Conservation (phyloP, 768 basidiomycete species). For the Rickenella mellea region DNA sequence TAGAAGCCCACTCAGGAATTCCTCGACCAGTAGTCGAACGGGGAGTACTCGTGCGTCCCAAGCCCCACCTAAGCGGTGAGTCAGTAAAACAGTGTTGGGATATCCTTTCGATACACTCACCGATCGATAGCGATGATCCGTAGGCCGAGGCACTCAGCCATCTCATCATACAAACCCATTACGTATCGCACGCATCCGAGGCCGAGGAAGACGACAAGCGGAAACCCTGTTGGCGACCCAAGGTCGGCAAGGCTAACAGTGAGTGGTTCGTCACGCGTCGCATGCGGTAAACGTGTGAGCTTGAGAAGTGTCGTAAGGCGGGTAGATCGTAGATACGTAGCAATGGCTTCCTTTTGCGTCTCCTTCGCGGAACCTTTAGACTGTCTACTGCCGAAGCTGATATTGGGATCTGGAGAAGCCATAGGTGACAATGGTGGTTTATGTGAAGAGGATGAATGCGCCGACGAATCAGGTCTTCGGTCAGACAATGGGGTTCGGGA, state of each 20-base stretch:
- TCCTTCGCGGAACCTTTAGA: slow-evolving; percentile 25
- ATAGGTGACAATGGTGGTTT: slow-evolving; percentile 17
- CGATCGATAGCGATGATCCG: slow-evolving; percentile 92
- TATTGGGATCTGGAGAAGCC: slow-evolving; percentile 15
- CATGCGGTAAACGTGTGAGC: slow-evolving; percentile 73
- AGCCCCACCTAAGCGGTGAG: slow-evolving; percentile 64
- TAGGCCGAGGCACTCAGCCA: slow-evolving; percentile 80
- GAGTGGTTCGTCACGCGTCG: slow-evolving; percentile 62
- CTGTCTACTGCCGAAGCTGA: slow-evolving; percentile 36
- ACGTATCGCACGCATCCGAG: slow-evolving; percentile 91
- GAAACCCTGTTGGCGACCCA: slow-evolving; percentile 76
- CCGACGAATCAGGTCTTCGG: slow-evolving; percentile 14
- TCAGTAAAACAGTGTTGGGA: slow-evolving; percentile 9
- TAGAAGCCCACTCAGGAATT: slow-evolving; percentile 82
- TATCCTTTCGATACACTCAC: slow-evolving; percentile 26
- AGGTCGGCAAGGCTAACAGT: slow-evolving; percentile 91
- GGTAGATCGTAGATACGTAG: slow-evolving; percentile 80
- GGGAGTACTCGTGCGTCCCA: slow-evolving; percentile 73
- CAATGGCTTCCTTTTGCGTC: slow-evolving; percentile 60
- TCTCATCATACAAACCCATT: slow-evolving; percentile 92
- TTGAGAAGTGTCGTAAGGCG: slow-evolving; percentile 75
- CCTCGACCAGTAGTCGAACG: slow-evolving; percentile 62
- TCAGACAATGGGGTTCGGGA: not conserved
- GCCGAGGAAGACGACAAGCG: slow-evolving; percentile 87
- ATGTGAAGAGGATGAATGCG: slow-evolving; percentile 16